Conservation (phyloP, 352 stramenopile genomes). For the Phytophthora rubi region DNA sequence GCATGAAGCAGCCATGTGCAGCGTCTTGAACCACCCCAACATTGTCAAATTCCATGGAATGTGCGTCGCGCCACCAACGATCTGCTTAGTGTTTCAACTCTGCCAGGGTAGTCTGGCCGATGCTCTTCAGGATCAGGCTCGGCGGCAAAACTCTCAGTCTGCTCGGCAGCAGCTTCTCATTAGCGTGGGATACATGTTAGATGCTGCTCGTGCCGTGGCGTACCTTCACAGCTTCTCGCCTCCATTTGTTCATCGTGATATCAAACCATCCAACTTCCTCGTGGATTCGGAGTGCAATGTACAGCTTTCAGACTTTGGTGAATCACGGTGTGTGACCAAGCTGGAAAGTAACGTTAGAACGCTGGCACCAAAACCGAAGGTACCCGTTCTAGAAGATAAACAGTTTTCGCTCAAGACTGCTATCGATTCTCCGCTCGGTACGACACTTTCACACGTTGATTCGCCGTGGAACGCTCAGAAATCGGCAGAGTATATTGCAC, state of each 20-base stretch:
- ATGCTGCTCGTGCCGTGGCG: constrained; percentile 51
- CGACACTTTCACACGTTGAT: constrained; percentile 12
- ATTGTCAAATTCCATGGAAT: constrained; percentile 52
- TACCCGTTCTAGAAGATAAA: constrained; percentile 21
- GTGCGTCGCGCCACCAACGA: constrained; percentile 48
- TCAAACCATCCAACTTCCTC: constrained; percentile 54
- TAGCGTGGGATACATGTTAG: constrained; percentile 49
- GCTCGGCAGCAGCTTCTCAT: constrained; percentile 44
- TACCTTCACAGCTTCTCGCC: constrained; percentile 61
- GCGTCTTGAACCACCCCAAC: constrained; percentile 45
- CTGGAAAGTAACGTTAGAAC: background rate
- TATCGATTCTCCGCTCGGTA: constrained; percentile 17
- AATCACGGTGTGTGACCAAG: constrained; percentile 33
- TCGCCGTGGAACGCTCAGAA: constrained; percentile 23
- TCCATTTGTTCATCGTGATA: constrained; percentile 53
- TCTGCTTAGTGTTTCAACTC: constrained; percentile 53
- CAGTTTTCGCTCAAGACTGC: background rate
- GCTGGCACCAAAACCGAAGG: constrained; percentile 8
- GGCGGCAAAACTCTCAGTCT: constrained; percentile 15
- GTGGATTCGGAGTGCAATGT: constrained; percentile 45
- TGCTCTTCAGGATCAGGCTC: constrained; percentile 25
- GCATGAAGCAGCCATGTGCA: constrained; percentile 48
- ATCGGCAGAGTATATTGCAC: constrained; percentile 64
- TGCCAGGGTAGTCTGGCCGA: constrained; percentile 42
- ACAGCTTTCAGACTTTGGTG: constrained; percentile 51